phyloP scores from a whole-genome alignment of 371 early-diverging fungal genomes.

The Conidiobolus incongruus region DNA sequence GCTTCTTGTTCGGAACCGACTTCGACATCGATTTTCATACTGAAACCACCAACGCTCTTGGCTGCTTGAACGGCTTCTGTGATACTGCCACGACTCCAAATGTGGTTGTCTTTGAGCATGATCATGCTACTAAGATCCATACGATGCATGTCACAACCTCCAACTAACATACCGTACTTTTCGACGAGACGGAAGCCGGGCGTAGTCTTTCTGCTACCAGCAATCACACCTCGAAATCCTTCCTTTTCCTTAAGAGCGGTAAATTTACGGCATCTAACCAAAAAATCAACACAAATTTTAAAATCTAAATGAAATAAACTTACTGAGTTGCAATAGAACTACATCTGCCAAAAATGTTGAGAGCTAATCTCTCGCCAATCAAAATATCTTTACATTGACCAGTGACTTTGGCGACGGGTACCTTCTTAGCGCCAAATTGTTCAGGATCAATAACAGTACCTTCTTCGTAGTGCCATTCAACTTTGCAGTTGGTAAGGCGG shows the following conservation, averaged over 20 bases:
- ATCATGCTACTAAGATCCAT: constrained; percentile 92
- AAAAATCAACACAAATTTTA: not conserved
- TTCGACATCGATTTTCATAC: constrained; percentile 92
- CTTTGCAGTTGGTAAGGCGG: constrained; percentile 66
- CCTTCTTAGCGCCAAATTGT: constrained; percentile 10
- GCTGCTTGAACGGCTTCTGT: constrained; percentile 68
- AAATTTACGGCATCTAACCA: constrained; percentile 29
- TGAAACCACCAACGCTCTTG: constrained; percentile 64
- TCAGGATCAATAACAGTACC: constrained; percentile 53
- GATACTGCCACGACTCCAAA: constrained; percentile 88
- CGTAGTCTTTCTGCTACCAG: constrained; percentile 96
- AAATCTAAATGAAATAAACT: constrained; percentile 1
- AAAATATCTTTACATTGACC: constrained; percentile 71
- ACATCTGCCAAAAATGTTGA: constrained; percentile 85
- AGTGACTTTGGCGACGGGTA: constrained; percentile 46
- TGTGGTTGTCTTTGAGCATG: constrained; percentile 97
- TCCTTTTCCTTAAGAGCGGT: constrained; percentile 35
- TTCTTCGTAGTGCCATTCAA: constrained; percentile 64
- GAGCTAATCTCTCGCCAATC: constrained; percentile 82
- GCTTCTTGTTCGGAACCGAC: constrained; percentile 80
- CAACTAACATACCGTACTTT: constrained; percentile 93
- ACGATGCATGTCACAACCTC: constrained; percentile 90
- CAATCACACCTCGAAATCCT: constrained; percentile 69
- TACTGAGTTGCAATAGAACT: constrained; percentile 80
- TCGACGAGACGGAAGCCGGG: constrained; percentile 93